phyloP scores from a whole-genome alignment of 2,329 filamentous ascomycete genomes.

The Apiospora saccharicola region DNA sequence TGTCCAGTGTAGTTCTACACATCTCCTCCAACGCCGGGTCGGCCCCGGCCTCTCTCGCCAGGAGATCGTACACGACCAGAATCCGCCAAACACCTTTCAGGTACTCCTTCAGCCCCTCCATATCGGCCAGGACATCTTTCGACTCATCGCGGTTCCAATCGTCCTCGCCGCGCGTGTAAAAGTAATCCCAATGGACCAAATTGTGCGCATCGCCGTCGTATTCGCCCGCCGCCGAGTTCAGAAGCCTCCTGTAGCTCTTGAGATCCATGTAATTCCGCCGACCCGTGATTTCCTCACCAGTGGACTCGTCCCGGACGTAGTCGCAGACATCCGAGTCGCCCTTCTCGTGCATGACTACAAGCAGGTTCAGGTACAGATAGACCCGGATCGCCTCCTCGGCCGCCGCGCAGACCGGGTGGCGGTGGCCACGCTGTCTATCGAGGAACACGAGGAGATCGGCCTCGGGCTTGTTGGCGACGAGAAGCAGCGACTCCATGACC shows the following conservation, averaged over 20 bases:
- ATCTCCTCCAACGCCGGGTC: background rate
- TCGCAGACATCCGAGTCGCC: background rate
- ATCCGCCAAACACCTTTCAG: conserved; percentile 20
- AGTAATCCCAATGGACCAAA: conserved; percentile 14
- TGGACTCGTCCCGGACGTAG: too few species aligned
- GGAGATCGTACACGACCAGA: conserved; percentile 1
- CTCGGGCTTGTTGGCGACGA: conserved; percentile 7
- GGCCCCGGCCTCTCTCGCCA: background rate
- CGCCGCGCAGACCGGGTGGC: background rate
- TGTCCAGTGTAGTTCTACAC: background rate
- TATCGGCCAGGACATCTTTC: background rate
- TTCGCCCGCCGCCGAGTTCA: background rate
- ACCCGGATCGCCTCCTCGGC: conserved; percentile 18
- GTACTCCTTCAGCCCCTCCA: conserved; percentile 12
- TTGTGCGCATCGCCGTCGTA: conserved; percentile 20
- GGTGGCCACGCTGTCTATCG: background rate
- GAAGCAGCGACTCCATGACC: conserved; percentile 7
- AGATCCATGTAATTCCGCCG: conserved; percentile 1
- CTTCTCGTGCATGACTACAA: background rate
- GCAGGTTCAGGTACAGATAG: conserved; percentile 20
- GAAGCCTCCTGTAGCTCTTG: background rate
- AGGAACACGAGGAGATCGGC: background rate
- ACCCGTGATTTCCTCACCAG: background rate
- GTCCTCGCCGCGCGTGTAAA: background rate
- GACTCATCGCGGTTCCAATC: background rate